A percentile compares a stretch with the other conserved stretches of the same genome.
These are phyloP conservation scores for Saccharomycopsis sp. DNA, from an alignment of 805 yeast genomes.

Conservation along the genomic window DNA sequence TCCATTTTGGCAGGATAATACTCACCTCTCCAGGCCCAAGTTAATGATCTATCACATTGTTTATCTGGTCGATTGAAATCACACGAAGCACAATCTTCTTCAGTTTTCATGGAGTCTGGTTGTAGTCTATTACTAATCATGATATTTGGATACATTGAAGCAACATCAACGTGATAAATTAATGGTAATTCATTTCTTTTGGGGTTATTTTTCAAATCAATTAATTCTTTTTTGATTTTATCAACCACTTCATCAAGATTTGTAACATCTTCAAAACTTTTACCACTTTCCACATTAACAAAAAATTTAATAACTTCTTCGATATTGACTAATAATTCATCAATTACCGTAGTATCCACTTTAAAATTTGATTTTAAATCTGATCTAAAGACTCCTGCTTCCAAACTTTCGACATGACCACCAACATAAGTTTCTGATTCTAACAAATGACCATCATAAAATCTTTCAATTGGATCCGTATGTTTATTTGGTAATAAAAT, in stretches of 20 bases:
- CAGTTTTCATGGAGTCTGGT: slow-evolving; percentile 95
- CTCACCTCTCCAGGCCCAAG: slow-evolving; percentile 99
- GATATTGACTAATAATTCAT: slow-evolving; percentile 64
- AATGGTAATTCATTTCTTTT: slow-evolving; percentile 67
- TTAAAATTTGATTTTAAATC: slow-evolving; percentile 70
- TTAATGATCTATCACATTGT: slow-evolving; percentile 78
- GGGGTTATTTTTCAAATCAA: slow-evolving; percentile 52
- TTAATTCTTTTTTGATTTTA: slow-evolving; percentile 41
- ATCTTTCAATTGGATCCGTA: slow-evolving; percentile 86
- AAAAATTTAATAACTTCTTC: slow-evolving; percentile 73
- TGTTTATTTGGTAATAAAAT: slow-evolving; percentile 90
- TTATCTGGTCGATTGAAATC: slow-evolving; percentile 96
- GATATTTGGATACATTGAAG: slow-evolving; percentile 98
- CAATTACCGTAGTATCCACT: slow-evolving; percentile 73
- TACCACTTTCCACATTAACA: slow-evolving; percentile 69
- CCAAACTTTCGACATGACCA: slow-evolving; percentile 95
- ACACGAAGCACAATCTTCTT: slow-evolving; percentile 94
- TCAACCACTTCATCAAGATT: slow-evolving; percentile 70
- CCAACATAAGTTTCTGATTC: slow-evolving; percentile 98
- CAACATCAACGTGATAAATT: slow-evolving; percentile 96
- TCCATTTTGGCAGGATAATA: slow-evolving; percentile 83
- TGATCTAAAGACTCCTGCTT: slow-evolving; percentile 94
- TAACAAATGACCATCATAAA: slow-evolving; percentile 85
- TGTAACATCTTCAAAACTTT: slow-evolving; percentile 62
- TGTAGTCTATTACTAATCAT: slow-evolving; percentile 96